Evolutionary conservation across 371 early-diverging fungal genomes (phyloP).

Genomic region (Scutellospora calospora): DNA sequence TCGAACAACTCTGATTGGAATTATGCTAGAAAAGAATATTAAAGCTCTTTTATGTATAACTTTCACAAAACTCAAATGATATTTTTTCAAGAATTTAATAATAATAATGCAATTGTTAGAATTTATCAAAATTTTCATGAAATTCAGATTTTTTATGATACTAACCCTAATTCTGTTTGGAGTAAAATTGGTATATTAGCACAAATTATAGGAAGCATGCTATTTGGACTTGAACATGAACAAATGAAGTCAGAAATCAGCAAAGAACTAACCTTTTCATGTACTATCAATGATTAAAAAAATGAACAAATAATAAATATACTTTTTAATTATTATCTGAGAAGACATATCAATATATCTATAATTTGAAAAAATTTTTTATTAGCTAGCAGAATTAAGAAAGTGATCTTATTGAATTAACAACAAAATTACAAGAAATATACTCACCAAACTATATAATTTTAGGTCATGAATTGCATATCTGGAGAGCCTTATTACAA

Average conservation of each 20-base stretch:
- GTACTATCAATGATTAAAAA: too few species aligned
- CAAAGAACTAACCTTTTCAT: neutral
- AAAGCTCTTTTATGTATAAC: neutral
- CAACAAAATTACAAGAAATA: too few species aligned
- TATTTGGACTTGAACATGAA: conserved; percentile 1
- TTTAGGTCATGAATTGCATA: too few species aligned
- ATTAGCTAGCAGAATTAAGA: too few species aligned
- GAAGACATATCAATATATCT: too few species aligned
- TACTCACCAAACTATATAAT: too few species aligned
- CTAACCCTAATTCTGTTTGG: neutral
- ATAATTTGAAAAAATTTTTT: neutral
- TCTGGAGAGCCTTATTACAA: too few species aligned
- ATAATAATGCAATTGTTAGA: too few species aligned
- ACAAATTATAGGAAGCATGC: neutral
- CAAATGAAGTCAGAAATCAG: neutral
- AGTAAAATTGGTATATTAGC: conserved; percentile 4
- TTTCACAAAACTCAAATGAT: neutral
- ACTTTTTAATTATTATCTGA: too few species aligned
- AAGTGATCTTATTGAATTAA: too few species aligned
- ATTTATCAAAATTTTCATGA: neutral
- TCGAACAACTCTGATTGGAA: conserved; percentile 12
- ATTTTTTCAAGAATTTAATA: conserved; percentile 8
- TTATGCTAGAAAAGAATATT: neutral
- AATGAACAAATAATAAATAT: too few species aligned
- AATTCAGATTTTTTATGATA: neutral